Evolutionary conservation across 345 rosid genomes (phyloP), one percentile per base, ranked within the genome.

Genomic region (Hypericum perforatum): DNA sequence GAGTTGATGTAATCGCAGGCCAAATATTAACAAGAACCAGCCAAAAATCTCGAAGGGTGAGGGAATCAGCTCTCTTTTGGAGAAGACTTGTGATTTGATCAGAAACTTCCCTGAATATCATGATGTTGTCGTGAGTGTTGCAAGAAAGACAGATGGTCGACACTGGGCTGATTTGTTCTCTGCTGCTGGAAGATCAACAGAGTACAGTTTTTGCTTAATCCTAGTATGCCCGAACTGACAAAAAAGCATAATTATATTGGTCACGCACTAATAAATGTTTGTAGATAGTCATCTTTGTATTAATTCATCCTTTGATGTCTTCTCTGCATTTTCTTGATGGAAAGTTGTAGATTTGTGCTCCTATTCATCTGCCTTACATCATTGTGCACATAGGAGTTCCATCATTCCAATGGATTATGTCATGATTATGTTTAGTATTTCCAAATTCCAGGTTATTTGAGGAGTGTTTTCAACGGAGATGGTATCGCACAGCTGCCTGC

Each of bases 401-500:
- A 22, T 22, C 32, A 22, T 4, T 4, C 1, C 32, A 1, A 22
- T 22, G 32, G 32, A 22, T 22, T 22, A 22, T 22, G 32, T 22
- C 32, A 22, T 56, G 7, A 16, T 29, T 39, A 12, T n/a, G 44
- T 52, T 49, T 59, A 14, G 57, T 56, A 43, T 60, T 59, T 66
- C 54, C 39, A 38, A 32, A 49, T 41, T 60, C 43, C 43, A 92
- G 98, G 85, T 73, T 92, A 71, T 92, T 85, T 60, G 98, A 92
- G 72, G 98, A 92, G 37, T 88, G 98, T 75, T 88, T 92, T 84
- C 98, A 88, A 63, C 65, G 85, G 50, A 85, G 98, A 72, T 92
- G 98, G 98, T 92, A 85, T 46, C 95, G 96, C 22, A 92, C 98
- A 38, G 97, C 97, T 48, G 98, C 98, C 38, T 88, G 98, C 78